Conservation (phyloP, 208 protist species). For the Trypanosoma lewisi region DNA sequence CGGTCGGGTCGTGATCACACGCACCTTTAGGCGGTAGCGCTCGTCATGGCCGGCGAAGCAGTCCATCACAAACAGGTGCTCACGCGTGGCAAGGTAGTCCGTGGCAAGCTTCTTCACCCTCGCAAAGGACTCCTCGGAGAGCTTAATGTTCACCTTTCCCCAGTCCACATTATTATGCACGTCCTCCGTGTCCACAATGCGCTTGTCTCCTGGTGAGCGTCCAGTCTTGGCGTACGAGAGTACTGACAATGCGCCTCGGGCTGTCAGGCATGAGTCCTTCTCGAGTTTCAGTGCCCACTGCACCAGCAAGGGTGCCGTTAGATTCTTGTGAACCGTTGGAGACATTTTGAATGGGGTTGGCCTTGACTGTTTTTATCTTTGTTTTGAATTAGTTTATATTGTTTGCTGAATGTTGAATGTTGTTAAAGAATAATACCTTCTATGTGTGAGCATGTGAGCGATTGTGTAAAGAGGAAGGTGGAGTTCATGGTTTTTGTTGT, state of each 20-base stretch:
- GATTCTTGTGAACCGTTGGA: conserved; percentile 47
- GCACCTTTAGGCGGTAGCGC: conserved; percentile 92
- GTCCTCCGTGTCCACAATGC: conserved; percentile 81
- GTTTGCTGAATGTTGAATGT: no score
- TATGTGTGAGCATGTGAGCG: no score
- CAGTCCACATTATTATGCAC: conserved; percentile 90
- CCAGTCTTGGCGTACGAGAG: conserved; percentile 91
- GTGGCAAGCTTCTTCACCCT: conserved; percentile 88
- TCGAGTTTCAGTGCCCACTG: conserved; percentile 68
- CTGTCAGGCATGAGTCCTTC: conserved; percentile 69
- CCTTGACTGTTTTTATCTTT: background rate
- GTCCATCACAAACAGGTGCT: conserved; percentile 94
- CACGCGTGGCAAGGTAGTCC: conserved; percentile 91
- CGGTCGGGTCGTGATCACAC: conserved; percentile 88
- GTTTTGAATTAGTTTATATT: background rate
- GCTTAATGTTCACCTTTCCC: conserved; percentile 93
- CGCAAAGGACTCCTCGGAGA: conserved; percentile 89
- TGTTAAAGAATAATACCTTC: no score
- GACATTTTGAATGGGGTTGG: conserved; percentile 10
- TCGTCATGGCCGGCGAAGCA: conserved; percentile 92
- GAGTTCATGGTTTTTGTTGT: no score
- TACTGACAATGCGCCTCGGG: conserved; percentile 83
- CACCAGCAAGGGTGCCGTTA: conserved; percentile 43
- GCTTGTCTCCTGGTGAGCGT: conserved; percentile 93
- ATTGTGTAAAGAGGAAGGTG: no score